Conservation (phyloP, 768 basidiomycete species). For the Pleurotus tuber-regium region DNA sequence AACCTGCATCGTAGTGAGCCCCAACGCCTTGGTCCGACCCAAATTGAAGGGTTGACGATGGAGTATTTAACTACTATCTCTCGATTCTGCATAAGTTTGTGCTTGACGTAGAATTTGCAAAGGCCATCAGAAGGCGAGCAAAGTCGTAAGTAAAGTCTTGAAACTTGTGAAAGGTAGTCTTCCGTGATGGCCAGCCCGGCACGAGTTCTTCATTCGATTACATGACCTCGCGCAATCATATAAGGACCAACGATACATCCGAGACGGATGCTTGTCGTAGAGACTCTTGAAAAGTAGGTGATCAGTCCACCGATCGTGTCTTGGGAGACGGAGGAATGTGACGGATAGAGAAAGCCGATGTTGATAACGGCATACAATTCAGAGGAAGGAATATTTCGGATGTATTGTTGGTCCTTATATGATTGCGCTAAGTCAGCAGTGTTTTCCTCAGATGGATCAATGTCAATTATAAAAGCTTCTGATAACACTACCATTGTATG, state of each 20-base stretch:
- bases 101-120: slow-evolving; percentile 58
- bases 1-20: slow-evolving; percentile 81
- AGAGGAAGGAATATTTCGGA: no score
- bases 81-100: slow-evolving; percentile 69
- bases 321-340: slow-evolving; percentile 56
- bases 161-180: slow-evolving; percentile 58
- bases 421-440: no score
- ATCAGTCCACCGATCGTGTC: slow-evolving; percentile 47
- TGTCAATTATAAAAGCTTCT: no score
- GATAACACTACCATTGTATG: no score
- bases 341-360: slow-evolving; percentile 80
- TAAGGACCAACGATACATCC: slow-evolving; percentile 56
- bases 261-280: slow-evolving; percentile 71
- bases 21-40: slow-evolving; percentile 71
- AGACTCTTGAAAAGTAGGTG: slow-evolving; percentile 64
- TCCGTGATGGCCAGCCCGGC: slow-evolving; percentile 61
- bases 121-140: slow-evolving; percentile 55
- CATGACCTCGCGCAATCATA: no score
- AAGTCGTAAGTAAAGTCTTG: slow-evolving; percentile 60
- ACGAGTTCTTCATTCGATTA: slow-evolving; percentile 60
- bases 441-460: no score
- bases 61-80: slow-evolving; percentile 82
- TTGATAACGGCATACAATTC: slow-evolving; percentile 73
- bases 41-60: slow-evolving; percentile 37
- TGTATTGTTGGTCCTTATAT: no score